Conservation (phyloP, 176 grass and related monocot species). For the Avena atlantica region DNA sequence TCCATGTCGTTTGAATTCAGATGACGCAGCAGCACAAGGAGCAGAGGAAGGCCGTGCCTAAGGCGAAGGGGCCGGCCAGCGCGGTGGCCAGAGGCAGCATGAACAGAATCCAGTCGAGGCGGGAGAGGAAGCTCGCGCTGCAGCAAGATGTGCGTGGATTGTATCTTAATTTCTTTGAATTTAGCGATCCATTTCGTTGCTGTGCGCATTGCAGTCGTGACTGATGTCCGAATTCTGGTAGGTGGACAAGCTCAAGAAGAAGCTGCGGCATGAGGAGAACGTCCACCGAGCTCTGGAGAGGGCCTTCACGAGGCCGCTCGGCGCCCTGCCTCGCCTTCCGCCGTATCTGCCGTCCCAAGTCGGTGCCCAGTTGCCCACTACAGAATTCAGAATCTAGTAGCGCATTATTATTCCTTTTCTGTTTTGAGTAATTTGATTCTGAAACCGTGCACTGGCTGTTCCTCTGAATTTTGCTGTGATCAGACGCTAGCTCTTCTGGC, state of each 20-base stretch:
- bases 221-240: slow-evolving; percentile 47
- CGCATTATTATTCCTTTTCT: background rate
- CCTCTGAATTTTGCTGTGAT: slow-evolving; percentile 19
- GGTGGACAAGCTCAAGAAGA: slow-evolving; percentile 96
- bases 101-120: slow-evolving; percentile 72
- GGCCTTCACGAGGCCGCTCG: slow-evolving; percentile 93
- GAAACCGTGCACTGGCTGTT: background rate
- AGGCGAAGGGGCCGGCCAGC: slow-evolving; percentile 39
- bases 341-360: slow-evolving; percentile 93
- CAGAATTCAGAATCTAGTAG: background rate
- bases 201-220: slow-evolving; percentile 28
- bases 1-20: slow-evolving; percentile 48
- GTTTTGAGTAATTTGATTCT: background rate
- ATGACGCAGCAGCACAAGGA: slow-evolving; percentile 67
- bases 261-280: slow-evolving; percentile 96
- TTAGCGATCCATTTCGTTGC: background rate
- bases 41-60: slow-evolving; percentile 59
- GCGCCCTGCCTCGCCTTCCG: slow-evolving; percentile 93
- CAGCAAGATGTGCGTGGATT: slow-evolving; percentile 86
- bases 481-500: slow-evolving; percentile 92
- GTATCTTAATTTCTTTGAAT: background rate
- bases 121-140: slow-evolving; percentile 83
- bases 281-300: slow-evolving; percentile 94
- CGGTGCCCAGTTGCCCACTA: slow-evolving; percentile 29
- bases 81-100: slow-evolving; percentile 20